Conservation (phyloP, 441 rosid species). For the Capsella rubella region DNA sequence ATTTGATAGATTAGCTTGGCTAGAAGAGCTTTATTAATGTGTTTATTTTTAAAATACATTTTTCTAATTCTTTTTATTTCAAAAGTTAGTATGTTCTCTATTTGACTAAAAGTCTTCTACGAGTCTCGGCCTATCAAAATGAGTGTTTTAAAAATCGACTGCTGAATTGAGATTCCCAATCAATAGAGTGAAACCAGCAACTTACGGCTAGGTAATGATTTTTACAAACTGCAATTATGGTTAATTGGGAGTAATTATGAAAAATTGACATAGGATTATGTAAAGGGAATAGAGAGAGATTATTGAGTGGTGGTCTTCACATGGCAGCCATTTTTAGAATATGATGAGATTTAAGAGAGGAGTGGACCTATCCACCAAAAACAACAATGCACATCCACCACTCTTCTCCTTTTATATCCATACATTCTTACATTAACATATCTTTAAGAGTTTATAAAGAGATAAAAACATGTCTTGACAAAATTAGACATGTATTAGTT, state of each 20-base stretch:
- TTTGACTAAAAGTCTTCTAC: neutral
- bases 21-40: neutral
- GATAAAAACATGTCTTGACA: constrained; percentile 30
- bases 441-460: neutral
- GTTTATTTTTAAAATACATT: neutral
- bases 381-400: constrained; percentile 26
- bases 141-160: neutral
- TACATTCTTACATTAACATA: constrained; percentile 1
- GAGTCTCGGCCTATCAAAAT: constrained; percentile 10
- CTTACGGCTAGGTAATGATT: constrained; percentile 32
- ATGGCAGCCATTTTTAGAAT: constrained; percentile 40
- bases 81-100: neutral
- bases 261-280: constrained; percentile 18
- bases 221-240: constrained; percentile 34
- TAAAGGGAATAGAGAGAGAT: constrained; percentile 24
- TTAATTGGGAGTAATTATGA: constrained; percentile 34
- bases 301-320: constrained; percentile 36
- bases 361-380: constrained; percentile 39
- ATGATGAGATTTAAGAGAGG: constrained; percentile 36
- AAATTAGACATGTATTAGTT: constrained; percentile 1
- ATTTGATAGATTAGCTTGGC: no score
- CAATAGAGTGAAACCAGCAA: constrained; percentile 31
- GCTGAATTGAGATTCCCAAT: neutral
- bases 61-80: neutral
- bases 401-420: constrained; percentile 17